A percentile compares a stretch with the other conserved stretches of the same genome.
phyloP scores from a whole-genome alignment of 2,329 filamentous ascomycete genomes.

The Talaromyces sp. region DNA sequence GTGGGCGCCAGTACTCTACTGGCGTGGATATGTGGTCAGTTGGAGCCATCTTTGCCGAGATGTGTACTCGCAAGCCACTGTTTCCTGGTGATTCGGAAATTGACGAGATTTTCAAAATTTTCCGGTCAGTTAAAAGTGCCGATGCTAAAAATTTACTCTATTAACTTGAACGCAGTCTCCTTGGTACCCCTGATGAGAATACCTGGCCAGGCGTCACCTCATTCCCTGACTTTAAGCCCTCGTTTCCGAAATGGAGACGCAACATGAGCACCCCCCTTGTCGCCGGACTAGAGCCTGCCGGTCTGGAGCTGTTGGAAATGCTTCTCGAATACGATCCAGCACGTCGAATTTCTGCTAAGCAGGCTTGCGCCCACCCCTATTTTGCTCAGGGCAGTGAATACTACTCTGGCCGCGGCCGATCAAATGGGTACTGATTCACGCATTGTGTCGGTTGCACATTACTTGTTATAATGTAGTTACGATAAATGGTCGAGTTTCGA shows the following conservation, averaged over 20 bases:
- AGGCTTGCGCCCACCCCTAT: conserved; percentile 78
- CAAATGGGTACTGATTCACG: not conserved
- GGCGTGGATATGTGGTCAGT: conserved; percentile 96
- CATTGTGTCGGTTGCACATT: not conserved
- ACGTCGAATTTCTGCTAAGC: conserved; percentile 81
- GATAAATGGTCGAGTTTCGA: not conserved
- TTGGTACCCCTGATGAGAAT: conserved; percentile 77
- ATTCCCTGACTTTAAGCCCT: conserved; percentile 88
- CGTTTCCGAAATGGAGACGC: conserved; percentile 85
- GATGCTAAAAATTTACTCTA: not conserved
- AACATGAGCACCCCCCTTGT: conserved; percentile 60
- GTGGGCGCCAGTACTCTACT: conserved; percentile 86
- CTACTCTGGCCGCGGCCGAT: conserved; percentile 40
- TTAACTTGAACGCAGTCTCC: conserved; percentile 45
- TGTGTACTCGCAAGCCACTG: conserved; percentile 88
- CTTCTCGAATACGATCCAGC: conserved; percentile 86
- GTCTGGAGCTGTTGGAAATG: conserved; percentile 48
- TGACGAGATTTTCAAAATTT: conserved; percentile 92
- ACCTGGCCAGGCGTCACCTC: conserved; percentile 90
- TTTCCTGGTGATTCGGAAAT: conserved; percentile 93
- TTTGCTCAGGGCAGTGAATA: conserved; percentile 54
- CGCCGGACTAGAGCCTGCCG: conserved; percentile 63
- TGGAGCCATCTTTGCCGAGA: conserved; percentile 91
- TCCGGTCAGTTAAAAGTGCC: conserved; percentile 57
- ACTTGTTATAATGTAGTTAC: not conserved